Evolutionary conservation across 179 eudicot genomes (phyloP).

Genomic region (Silene coronaria): DNA sequence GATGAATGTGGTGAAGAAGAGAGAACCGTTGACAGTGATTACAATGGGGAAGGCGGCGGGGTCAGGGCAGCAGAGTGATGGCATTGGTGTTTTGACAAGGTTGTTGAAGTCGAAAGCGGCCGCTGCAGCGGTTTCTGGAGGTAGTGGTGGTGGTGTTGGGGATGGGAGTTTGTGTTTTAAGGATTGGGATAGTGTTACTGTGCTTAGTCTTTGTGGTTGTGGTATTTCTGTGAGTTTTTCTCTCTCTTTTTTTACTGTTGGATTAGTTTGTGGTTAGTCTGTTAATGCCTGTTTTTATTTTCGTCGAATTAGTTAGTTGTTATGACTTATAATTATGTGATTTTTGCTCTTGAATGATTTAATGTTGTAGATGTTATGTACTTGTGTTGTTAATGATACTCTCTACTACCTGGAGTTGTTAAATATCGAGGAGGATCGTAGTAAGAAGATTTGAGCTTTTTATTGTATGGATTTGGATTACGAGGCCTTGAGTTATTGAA

Average conservation of each 20-base stretch:
- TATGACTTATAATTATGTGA: background rate
- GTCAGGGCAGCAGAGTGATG: conserved; percentile 79
- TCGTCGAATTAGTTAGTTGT: background rate
- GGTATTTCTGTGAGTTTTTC: conserved; percentile 66
- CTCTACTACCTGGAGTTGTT: too few species aligned
- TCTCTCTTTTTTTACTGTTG: background rate
- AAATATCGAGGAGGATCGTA: too few species aligned
- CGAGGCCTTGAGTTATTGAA: too few species aligned
- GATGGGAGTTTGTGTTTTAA: conserved; percentile 35
- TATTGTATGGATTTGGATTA: too few species aligned
- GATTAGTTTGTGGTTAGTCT: background rate
- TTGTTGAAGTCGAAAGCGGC: conserved; percentile 48
- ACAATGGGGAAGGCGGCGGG: conserved; percentile 55
- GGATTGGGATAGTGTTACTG: conserved; percentile 75
- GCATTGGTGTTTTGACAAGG: conserved; percentile 75
- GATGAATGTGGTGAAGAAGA: conserved; percentile 76
- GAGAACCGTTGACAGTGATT: conserved; percentile 67
- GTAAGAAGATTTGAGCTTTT: too few species aligned
- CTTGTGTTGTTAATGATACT: too few species aligned
- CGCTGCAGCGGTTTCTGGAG: background rate
- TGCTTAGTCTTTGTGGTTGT: conserved; percentile 61
- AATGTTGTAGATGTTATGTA: background rate
- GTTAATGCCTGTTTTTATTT: background rate
- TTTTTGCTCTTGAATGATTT: background rate
- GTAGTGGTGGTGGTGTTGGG: conserved; percentile 9